Base-by-base conservation (phyloP, 768 basidiomycete genomes). In the Naganishia randhawae region DNA sequence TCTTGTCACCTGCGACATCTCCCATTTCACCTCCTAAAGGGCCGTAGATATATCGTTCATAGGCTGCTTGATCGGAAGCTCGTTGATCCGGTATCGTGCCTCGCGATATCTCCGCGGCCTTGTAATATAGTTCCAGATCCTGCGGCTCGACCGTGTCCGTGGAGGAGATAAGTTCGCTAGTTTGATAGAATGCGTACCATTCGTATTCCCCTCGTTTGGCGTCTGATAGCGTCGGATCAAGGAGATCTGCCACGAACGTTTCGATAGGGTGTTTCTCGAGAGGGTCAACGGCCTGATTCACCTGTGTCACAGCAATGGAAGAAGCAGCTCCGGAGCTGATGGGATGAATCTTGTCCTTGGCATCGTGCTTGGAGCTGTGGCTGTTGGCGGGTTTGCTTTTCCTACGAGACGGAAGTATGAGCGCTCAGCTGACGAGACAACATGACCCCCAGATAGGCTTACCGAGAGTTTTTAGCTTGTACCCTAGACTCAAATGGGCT, bases 151-250 rank as follows among this genome's bases (percentile, higher is more conserved):
- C 75, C 16, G 77, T 65, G n/a, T 72, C 72, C 14, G 70, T 54
- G 0, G 73, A 69, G 1, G 74, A 71, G n/a, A 74, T 64, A 16
- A 74, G 65, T 19, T 77, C 76, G 53, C 73, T 71, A 13, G 72
- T 71, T 52, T 76, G 77, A 55, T 79, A 79, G 33, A 39, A 51
- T 13, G 33, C 84, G 35, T 61, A 88, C 87, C 86, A 86, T 73
- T 87, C 85, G 78, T 91, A 92, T 76, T 91, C 89, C 0, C 83
- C 81, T 69, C 86, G 83, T 74, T 91, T 89, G 33, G 83, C 81
- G 33, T 84, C 84, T 0, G 86, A 83, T 5, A 91, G 88, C 4
- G 79, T 80, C 1, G 89, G 89, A 68, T 88, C 77, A 4, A 91
- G 52, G 0, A 72, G 50, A 32, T 69, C 53, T 25, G 39, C 57